Base-by-base conservation (phyloP, 805 yeast genomes). In the Tetrapisispora namnaoensis region DNA sequence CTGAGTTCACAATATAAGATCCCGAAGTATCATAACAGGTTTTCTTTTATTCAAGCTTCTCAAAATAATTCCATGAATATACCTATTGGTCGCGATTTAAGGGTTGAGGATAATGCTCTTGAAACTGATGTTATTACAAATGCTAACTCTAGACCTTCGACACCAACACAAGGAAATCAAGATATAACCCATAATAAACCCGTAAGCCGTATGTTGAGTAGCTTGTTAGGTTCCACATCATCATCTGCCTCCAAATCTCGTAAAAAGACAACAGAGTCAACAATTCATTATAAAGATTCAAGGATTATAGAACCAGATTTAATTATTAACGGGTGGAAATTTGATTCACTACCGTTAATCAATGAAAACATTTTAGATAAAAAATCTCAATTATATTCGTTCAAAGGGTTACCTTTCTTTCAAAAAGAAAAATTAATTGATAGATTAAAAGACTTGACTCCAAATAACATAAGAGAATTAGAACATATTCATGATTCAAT, bases 401-500 rank as follows among this genome's bases (percentile, higher is more conserved):
- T 36, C 1, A 71, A 62, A 54, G 80, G 81, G 0, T 56, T 77
- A 34, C 78, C 79, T 0, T 67, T 63, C 37, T 76, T 70, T 53
- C 60, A 68, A 27, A 63, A 60, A 35, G 55, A 52, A 40, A 58
- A 18, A 45, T 61, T 47, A 43, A 54, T 48, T 51, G 58, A 49
- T 57, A 69, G 66, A 55, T 65, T 48, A 51, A 60, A 46, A 47
- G 48, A 45, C 60, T 63, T 60, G 57, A 61, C 65, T 40, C 63
- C 61, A 57, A 70, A 53, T 63, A 55, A 70, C 30, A 62, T 77
- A 21, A 71, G 65, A 49, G 77, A 75, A 52, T 57, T 76, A 34
- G 80, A 77, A 52, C 73, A 74, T 53, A 52, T 69, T 7, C 82
- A 77, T 51, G 77, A 78, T 39, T 64, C 72, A 9, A 75, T 76